Evolutionary conservation across 352 stramenopile species (phyloP), one percentile per base, ranked within the genome.

Genomic region (Plasmopara muralis): DNA sequence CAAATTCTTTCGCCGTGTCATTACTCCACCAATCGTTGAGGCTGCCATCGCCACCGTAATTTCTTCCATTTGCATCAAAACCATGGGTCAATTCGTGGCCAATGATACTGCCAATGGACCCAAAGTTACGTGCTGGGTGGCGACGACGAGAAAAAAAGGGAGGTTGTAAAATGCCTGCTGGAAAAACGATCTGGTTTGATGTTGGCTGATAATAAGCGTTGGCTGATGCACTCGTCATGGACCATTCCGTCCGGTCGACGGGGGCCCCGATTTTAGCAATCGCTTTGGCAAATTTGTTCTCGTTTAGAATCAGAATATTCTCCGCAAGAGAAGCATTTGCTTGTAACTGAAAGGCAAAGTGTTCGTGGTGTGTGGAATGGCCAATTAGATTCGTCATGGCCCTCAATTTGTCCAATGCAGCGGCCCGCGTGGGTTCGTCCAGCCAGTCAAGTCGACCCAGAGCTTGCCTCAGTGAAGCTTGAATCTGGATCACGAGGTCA

Each of bases 41-140:
- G 47, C 94, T 95, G n/a, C 93, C 93, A 34, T 83, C 55, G 20
- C 60, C 84, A 43, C 91, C 74, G 44, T 81, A 96, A 40, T 95
- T 85, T 6, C 78, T 70, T 37, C 91, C 93, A 54, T 89, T 83
- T 50, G 91, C 86, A 60, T 97, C 93, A 53, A 97, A 97, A 1
- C 89, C 93, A 52, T 98, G 93, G 6, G 85, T 96, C 60, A 98
- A 93, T 66, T 97, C 93, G 60, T 98, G 93, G 0, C 88, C 93
- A 6, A 96, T 87, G 14, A 98, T 77, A 13, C 87, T 78, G 16
- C 89, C 88, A 55, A 98, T 92, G 0, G 80, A 72, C 7, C 90
- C 90, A 60, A 93, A 97, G 51, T 96, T 96, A 18, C 91, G 80
- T n/a, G 86, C 84, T 44, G 85, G 68, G 55, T 90, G 67, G 5